Percentiles rank a stretch among this genome's conserved stretches.
These are phyloP conservation scores for Populus euphratica DNA, from an alignment of 345 rosid species.

Conservation along the genomic window DNA sequence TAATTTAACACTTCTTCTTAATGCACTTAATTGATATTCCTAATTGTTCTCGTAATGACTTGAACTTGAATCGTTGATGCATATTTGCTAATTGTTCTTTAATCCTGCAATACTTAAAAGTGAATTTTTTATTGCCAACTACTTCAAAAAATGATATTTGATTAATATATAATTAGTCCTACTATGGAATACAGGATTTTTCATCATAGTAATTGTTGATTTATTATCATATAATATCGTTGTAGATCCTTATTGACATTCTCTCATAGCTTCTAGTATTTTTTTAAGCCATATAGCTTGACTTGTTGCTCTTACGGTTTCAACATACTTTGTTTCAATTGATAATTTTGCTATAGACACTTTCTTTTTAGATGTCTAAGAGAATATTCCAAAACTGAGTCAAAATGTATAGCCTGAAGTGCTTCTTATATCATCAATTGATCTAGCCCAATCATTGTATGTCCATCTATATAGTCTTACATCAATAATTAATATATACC, in stretches of 20 bases:
- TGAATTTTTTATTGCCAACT: background rate
- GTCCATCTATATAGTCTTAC: no score
- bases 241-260: background rate
- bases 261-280: background rate
- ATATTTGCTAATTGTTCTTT: background rate
- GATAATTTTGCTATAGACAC: no score
- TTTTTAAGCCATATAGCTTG: no score
- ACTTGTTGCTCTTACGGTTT: no score
- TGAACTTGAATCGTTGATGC: background rate
- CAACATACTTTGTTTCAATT: no score
- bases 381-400: no score
- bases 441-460: no score
- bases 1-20: no score
- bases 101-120: background rate
- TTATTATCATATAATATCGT: background rate
- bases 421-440: no score
- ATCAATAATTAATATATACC: no score
- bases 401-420: no score
- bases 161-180: background rate
- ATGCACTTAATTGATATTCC: background rate
- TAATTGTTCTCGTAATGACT: background rate
- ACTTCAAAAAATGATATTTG: background rate
- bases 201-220: background rate
- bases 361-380: no score
- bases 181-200: background rate